Base-by-base conservation (phyloP, 257 asterid species). In the Solanum rostratum region DNA sequence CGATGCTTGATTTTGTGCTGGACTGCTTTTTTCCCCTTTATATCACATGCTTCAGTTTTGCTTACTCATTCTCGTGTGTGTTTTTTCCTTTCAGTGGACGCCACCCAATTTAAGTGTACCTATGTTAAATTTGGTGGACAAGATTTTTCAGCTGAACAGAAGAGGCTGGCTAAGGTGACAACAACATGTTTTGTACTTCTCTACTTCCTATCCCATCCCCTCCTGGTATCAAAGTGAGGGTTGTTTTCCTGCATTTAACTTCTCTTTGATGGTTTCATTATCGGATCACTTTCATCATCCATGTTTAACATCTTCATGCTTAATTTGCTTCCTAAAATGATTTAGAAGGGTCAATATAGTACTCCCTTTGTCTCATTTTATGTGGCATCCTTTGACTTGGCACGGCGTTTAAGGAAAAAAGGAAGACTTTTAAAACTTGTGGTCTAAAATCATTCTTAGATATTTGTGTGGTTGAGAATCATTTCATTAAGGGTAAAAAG, bases 101-200 rank as follows among this genome's bases (percentile, higher is more conserved):
- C 99, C 99, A 1, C 97, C 98, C 79, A 97, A 97, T 85, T 87
- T 97, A 85, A 95, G 97, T 84, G 94, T 97, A 85, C 99, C 99
- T 10, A 91, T 97, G 76, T 86, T 97, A 89, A 97, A 95, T 91
- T 92, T 97, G 81, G 99, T 97, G 86, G 99, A 97, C 87, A 95
- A 93, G 15, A 85, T 93, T 85, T 97, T 97, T 91, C 99, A 94
- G 93, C 99, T 97, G 88, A 95, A 97, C 81, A 90, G 91, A 92
- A 89, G 99, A 91, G 99, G 99, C 88, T 97, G 99, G 99, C 88
- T 97, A 87, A 94, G 99, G 99, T 95, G 87, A 92, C 82, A 76
- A 43, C 80, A 73, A 27, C 62, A 49, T 49, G 27, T 76, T 76
- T 76, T 76, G 45, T 76, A 49, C 24, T 76, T 76, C 63, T 49